Evolutionary conservation across 768 basidiomycete genomes (phyloP), one percentile per base, ranked within the genome.

Genomic region (Pluteus cervinus): DNA sequence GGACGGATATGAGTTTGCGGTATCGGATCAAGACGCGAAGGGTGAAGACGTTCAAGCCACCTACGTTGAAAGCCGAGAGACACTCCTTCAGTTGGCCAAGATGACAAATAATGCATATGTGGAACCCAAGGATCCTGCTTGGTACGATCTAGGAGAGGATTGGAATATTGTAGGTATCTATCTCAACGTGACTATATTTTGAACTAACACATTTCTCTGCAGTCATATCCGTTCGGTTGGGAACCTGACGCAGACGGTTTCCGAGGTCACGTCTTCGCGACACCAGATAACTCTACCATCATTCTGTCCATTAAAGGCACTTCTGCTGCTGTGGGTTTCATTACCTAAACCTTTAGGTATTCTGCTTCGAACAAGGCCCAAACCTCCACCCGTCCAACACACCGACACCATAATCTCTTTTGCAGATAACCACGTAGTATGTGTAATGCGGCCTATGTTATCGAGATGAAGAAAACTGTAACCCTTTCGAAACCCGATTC

Each of bases 61-160:
- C 1, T 76, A 97, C 57, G 72, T 87, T 15, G 76, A 80, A 49
- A 76, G 74, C 35, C 68, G 88, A 29, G 76, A 81, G 44, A 85
- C 87, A 2, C 62, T 98, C 21, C 66, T 86, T 23, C 65, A 77
- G 41, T 71, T 99, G 32, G 94, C 92, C 7, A 96, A 90, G 75
- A 97, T 99, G 88, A 77, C 89, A 26, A 87, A 82, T 51, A 90
- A 98, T 53, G 90, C 94, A 32, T 97, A 97, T 63, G 60, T 83
- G 11, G 52, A 66, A 8, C 76, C 76, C 0, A 67, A 70, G 6
- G 77, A 83, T 39, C 41, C 58, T 5, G 72, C 55, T 1, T 98
- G 94, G 94, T 94, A 88, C 55, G 77, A 85, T 32, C 50, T 92
- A 30, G 70, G 66, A 2, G 70, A 66, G 1, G 52, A 71, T 5